Conservation (phyloP, 2,329 filamentous ascomycete genomes). For the Cladorrhinum sp. region DNA sequence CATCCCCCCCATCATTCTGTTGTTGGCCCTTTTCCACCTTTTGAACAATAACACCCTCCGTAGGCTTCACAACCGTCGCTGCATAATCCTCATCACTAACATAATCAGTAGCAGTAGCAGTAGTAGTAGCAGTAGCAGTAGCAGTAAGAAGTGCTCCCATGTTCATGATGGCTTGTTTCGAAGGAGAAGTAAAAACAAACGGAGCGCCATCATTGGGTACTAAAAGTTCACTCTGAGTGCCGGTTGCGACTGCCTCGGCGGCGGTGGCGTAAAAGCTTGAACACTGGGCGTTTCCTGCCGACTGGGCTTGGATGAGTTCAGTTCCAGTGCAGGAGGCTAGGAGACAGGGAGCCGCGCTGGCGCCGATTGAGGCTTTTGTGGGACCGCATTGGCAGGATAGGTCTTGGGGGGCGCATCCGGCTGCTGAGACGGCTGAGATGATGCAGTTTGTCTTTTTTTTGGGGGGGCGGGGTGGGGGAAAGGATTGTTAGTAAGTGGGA, state of each 20-base stretch:
- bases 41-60: background rate
- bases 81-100: too few species aligned
- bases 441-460: slow-evolving; percentile 44
- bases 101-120: too few species aligned
- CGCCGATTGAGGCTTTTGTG: slow-evolving; percentile 32
- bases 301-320: slow-evolving; percentile 31
- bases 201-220: too few species aligned
- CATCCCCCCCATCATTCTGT: background rate
- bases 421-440: slow-evolving; percentile 42
- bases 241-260: background rate
- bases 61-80: background rate
- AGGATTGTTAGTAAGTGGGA: too few species aligned
- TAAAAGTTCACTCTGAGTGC: too few species aligned
- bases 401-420: slow-evolving; percentile 46
- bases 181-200: too few species aligned
- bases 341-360: slow-evolving; percentile 33
- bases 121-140: too few species aligned
- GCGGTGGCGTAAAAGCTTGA: slow-evolving; percentile 13
- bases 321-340: slow-evolving; percentile 29
- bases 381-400: slow-evolving; percentile 49
- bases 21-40: background rate
- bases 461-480: background rate
- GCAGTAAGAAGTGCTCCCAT: too few species aligned
- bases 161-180: too few species aligned
- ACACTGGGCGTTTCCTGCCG: slow-evolving; percentile 29